Base-by-base conservation (phyloP, 2,329 filamentous ascomycete genomes). In the Eutypa lata region DNA sequence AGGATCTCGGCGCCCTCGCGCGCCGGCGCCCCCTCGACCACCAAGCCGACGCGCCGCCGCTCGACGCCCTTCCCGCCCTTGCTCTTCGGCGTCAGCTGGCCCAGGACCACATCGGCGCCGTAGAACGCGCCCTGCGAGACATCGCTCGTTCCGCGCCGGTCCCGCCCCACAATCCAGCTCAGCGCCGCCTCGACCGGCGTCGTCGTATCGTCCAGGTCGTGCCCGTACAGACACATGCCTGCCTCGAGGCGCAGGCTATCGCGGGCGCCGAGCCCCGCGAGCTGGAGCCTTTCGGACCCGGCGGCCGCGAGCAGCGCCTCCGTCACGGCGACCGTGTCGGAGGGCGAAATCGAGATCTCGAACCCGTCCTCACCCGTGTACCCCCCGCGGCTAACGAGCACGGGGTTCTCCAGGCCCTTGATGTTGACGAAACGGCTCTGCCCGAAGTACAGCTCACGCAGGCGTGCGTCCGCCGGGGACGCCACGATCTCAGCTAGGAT, bases 181-280 rank as follows among this genome's bases (percentile, higher is more conserved):
- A 85, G 76, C 14, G 71, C 76, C 31, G 73, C 82, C 71, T 84
- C 82, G 57, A 80, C 79, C 16, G 81, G 81, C 16, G 81, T 84
- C 18, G 79, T 84, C n/a, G 72, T 71, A 68, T 96, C 93, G 69
- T 95, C 86, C 37, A 99, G 82, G 71, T 99, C 94, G 74, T 97
- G 91, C n/a, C 94, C 94, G 74, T 99, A 99, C n/a, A 99, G 81
- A 72, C 94, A 99, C 93, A 99, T 96, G 56, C 94, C 94, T 0
- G 94, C 94, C 76, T 99, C 94, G 28, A 99, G 84, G 46, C 94
- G 87, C 54, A 99, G 83, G 56, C 89, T 95, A 72, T 99, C 94
- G 58, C 94, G 84, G 2, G 94, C 91, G 10, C 92, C 94, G 0
- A 99, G 82, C 3, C 94, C 94, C 2, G 93, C 91, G 45, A 96